Conservation (phyloP, 75 land plant genomes). For the Isoetes taiwanensis region DNA sequence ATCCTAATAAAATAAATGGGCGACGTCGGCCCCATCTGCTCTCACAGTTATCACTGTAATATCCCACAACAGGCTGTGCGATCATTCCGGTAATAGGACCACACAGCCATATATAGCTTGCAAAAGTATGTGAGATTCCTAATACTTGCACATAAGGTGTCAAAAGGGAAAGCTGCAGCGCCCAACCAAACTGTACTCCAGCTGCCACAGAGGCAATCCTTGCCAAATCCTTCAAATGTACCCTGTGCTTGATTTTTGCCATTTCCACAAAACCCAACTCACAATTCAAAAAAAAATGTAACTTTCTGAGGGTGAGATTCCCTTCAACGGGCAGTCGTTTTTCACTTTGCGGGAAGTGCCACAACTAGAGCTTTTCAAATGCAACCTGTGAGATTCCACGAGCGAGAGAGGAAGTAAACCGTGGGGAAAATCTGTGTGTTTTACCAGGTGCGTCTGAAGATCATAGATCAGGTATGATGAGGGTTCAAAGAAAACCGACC, state of each 20-base stretch:
- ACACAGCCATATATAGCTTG: conserved; percentile 94
- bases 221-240: conserved; percentile 25
- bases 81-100: conserved; percentile 85
- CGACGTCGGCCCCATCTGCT: conserved; percentile 62
- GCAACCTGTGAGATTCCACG: too few species aligned
- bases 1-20: conserved; percentile 67
- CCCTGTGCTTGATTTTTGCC: conserved; percentile 10
- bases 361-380: too few species aligned
- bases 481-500: too few species aligned
- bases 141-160: conserved; percentile 96
- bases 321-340: too few species aligned
- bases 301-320: too few species aligned
- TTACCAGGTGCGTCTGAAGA: too few species aligned
- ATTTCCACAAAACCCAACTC: too few species aligned
- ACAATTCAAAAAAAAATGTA: too few species aligned
- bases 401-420: too few species aligned
- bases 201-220: conserved; percentile 65
- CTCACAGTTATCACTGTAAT: conserved; percentile 55
- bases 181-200: conserved; percentile 98
- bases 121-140: conserved; percentile 81
- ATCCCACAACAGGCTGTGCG: conserved; percentile 84
- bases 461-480: too few species aligned
- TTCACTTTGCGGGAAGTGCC: too few species aligned
- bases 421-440: too few species aligned
- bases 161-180: conserved; percentile 79